These are phyloP conservation scores for Mycena amicta DNA, from an alignment of 768 basidiomycete species.

Conservation along the genomic window DNA sequence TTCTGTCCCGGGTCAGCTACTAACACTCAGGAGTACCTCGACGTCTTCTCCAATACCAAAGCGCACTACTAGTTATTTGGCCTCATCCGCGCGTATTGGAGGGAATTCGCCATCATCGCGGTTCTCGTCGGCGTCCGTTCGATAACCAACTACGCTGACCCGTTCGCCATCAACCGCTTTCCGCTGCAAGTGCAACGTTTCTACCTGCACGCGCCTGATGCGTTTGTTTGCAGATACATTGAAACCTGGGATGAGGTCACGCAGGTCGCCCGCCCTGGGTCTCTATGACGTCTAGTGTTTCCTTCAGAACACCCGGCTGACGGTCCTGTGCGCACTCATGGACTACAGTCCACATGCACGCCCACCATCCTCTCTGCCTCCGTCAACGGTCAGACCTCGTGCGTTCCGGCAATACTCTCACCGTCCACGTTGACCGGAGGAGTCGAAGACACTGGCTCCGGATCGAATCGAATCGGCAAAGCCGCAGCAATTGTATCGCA, in stretches of 20 bases:
- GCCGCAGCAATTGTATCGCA: too few species aligned
- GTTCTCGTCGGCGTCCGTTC: slow-evolving; percentile 32
- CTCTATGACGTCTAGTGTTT: too few species aligned
- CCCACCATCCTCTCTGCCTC: too few species aligned
- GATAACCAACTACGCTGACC: slow-evolving; percentile 34
- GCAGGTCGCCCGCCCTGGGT: slow-evolving; percentile 67
- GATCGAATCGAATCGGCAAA: too few species aligned
- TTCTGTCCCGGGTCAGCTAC: neutral
- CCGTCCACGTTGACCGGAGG: too few species aligned
- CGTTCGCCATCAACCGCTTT: slow-evolving; percentile 46
- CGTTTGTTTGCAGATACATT: slow-evolving; percentile 50
- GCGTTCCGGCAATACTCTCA: too few species aligned
- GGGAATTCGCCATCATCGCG: slow-evolving; percentile 34
- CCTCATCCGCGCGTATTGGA: slow-evolving; percentile 43
- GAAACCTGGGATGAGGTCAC: slow-evolving; percentile 42
- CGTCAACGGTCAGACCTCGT: too few species aligned
- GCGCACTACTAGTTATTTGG: slow-evolving; percentile 49
- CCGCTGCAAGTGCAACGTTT: slow-evolving; percentile 32
- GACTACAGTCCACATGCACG: too few species aligned
- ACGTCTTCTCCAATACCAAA: slow-evolving; percentile 42
- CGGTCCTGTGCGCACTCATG: too few species aligned
- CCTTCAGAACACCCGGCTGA: too few species aligned
- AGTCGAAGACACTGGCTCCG: too few species aligned
- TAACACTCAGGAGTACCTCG: slow-evolving; percentile 21
- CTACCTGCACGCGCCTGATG: neutral